Evolutionary conservation across 148 eudicot species (phyloP), one percentile per base, ranked within the genome.

Genomic region (Beta vulgaris): DNA sequence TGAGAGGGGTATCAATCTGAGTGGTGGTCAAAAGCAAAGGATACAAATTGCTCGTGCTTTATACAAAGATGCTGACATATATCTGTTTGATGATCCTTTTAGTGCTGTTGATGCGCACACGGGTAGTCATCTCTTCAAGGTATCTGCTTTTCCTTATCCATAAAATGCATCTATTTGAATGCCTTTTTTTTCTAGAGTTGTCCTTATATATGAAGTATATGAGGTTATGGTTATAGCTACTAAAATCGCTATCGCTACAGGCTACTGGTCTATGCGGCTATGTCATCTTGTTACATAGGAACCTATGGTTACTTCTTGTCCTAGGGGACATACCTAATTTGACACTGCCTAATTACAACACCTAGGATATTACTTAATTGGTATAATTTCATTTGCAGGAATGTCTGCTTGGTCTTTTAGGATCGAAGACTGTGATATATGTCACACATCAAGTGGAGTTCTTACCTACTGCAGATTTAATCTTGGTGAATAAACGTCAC

Each of bases 381-480:
- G 16, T 64, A 16, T 36, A 2, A 19, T 64, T 36, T 28, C 29
- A n/a, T 37, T 80, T 40, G 21, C 82, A 89, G 93, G 88, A 89
- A 73, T 87, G 88, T 73, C 76, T 89, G 39, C 72, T 89, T 68
- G 89, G 85, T n/a, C 75, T 86, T 55, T 71, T 87, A 79, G 34
- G 67, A 29, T 82, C 89, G 2, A 89, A 87, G 81, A 89, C 91
- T 19, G 83, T 87, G 53, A 82, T 87, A 46, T 89, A 84, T 75
- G 91, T 89, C 74, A 87, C 93, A 28, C 93, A 89, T 54, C 93
- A 89, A 78, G 89, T 89, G n/a, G 93, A 87, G 76, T 87, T 88
- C 79, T 74, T 86, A 42, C 88, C 88, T 71, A 76, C 86, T 63
- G 95, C 90, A 6, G 92, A 88, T 76, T 77, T 90, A 55, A 87